Conservation (phyloP, 2,329 filamentous ascomycete genomes). For the Neonectria faginata region DNA sequence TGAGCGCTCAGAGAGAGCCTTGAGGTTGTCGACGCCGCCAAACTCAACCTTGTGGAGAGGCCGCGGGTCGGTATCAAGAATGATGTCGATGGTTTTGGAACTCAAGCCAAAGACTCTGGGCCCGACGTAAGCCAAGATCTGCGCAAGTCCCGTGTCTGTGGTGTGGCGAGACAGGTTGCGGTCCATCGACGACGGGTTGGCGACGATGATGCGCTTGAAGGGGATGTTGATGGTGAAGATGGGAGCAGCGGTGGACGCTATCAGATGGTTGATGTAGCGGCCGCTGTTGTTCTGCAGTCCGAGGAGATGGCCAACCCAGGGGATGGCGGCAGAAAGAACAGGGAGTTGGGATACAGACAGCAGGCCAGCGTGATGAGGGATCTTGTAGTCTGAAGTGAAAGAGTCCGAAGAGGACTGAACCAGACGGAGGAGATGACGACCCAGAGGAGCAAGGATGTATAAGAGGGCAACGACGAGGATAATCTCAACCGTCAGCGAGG, state of each 20-base stretch:
- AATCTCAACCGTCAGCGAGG: conserved; percentile 23
- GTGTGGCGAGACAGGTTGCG: conserved; percentile 44
- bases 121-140: conserved; percentile 47
- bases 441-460: conserved; percentile 25
- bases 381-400: conserved; percentile 25
- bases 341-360: conserved; percentile 40
- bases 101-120: conserved; percentile 44
- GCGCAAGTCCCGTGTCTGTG: conserved; percentile 47
- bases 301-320: conserved; percentile 44
- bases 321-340: conserved; percentile 36
- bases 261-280: conserved; percentile 45
- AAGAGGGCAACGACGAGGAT: conserved; percentile 27
- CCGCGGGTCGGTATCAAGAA: conserved; percentile 45
- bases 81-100: conserved; percentile 37
- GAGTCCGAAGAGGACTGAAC: conserved; percentile 16
- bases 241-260: conserved; percentile 38
- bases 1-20: conserved; percentile 39
- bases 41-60: conserved; percentile 47
- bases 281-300: conserved; percentile 41
- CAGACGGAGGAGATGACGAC: conserved; percentile 9
- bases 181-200: conserved; percentile 45
- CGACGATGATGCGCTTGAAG: conserved; percentile 44
- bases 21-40: conserved; percentile 38
- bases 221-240: conserved; percentile 49
- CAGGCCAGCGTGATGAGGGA: conserved; percentile 8